Conservation (phyloP, 371 early-diverging fungal species). For the Mucor sp. region DNA sequence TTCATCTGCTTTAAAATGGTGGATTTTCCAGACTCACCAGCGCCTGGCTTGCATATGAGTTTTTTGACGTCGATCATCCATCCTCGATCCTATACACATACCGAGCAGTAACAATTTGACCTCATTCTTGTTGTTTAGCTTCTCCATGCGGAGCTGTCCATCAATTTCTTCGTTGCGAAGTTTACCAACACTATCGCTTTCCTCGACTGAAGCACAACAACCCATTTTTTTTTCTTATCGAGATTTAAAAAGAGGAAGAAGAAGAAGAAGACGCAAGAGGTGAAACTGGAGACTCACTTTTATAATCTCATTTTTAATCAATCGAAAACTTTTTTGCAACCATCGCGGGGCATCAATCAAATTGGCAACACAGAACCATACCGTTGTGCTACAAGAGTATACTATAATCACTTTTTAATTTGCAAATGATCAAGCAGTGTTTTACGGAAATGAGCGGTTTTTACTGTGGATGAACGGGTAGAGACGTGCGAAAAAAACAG, state of each 20-base stretch:
- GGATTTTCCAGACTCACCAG: slow-evolving; percentile 97
- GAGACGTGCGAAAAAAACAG: too few species aligned
- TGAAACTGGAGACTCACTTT: not conserved
- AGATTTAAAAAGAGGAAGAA: slow-evolving; percentile 1
- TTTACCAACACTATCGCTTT: slow-evolving; percentile 71
- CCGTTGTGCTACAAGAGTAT: not conserved
- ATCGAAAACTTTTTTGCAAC: not conserved
- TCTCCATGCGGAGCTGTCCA: slow-evolving; percentile 82
- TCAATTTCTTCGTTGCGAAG: slow-evolving; percentile 90
- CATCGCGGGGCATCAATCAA: slow-evolving; percentile 1
- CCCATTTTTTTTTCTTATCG: slow-evolving; percentile 71
- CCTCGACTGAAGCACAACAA: slow-evolving; percentile 81
- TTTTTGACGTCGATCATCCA: not conserved
- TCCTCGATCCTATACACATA: slow-evolving; percentile 27
- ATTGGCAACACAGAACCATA: not conserved
- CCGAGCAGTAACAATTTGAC: slow-evolving; percentile 96
- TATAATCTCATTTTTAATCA: not conserved
- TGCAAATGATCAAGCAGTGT: not conserved
- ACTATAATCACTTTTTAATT: not conserved
- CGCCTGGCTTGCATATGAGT: slow-evolving; percentile 58
- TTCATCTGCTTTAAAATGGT: slow-evolving; percentile 98
- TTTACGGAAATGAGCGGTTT: too few species aligned
- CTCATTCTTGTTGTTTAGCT: slow-evolving; percentile 79
- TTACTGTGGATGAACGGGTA: too few species aligned
- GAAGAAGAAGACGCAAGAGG: slow-evolving; percentile 1